Percentiles rank a stretch among this genome's conserved stretches.
Evolutionary conservation across 2,329 filamentous ascomycete species (phyloP).

Genomic region (Microcera coccophila): DNA sequence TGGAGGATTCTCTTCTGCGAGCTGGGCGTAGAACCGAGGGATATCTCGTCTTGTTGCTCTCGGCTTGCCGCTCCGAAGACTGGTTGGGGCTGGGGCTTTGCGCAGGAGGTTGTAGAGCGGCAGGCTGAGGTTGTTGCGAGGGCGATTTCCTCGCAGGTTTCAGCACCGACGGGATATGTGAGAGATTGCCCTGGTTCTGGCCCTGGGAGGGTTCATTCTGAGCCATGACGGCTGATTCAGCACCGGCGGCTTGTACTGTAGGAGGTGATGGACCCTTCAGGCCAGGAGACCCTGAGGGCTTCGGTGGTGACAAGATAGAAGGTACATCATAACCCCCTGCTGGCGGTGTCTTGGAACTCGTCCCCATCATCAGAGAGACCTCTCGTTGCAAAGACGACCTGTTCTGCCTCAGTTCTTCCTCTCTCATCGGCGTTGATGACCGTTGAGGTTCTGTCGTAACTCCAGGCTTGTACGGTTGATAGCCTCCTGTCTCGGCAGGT

Average conservation of each 20-base stretch:
- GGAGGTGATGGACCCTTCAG: constrained; percentile 7
- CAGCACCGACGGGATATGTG: constrained; percentile 7
- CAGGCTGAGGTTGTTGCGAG: background rate
- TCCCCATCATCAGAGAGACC: constrained; percentile 21
- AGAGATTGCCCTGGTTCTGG: constrained; percentile 4
- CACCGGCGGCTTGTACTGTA: background rate
- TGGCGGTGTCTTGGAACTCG: constrained; percentile 14
- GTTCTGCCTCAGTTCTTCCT: constrained; percentile 6
- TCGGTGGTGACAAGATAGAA: constrained; percentile 20
- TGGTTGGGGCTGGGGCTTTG: too few relatives aligned
- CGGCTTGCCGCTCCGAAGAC: too few relatives aligned
- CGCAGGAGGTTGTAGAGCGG: background rate
- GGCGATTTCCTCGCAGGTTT: constrained; percentile 18
- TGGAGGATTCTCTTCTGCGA: constrained; percentile 8
- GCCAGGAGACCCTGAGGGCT: constrained; percentile 18
- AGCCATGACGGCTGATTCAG: background rate
- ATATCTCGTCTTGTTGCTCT: constrained; percentile 2
- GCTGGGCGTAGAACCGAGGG: constrained; percentile 12
- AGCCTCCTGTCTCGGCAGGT: constrained; percentile 2
- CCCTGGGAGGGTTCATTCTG: constrained; percentile 1
- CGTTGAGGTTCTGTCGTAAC: constrained; percentile 5
- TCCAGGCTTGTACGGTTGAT: constrained; percentile 18
- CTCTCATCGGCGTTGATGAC: constrained; percentile 7
- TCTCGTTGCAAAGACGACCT: constrained; percentile 22
- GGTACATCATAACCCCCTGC: constrained; percentile 21